Base-by-base conservation (phyloP, 305 asterid species). In the Rubia occidens region DNA sequence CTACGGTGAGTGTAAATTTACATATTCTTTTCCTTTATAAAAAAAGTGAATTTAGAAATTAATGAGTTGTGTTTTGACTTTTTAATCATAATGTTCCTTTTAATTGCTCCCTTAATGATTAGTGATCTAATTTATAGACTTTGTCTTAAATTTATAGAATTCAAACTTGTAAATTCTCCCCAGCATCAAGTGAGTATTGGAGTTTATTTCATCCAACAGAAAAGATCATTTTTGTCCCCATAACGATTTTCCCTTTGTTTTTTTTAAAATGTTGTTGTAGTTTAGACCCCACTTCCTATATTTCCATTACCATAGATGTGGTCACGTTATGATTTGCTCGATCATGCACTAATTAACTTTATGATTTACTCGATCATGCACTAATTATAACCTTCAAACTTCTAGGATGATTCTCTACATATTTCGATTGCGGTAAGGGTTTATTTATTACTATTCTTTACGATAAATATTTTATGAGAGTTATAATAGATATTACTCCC, bases 1-100 rank as follows among this genome's bases (percentile, higher is more conserved):
- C 45, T 76, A 82, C 47, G 97, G 98, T 89, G 77, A 17, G 86
- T 58, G 2, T 35, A n/a, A 64, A 1, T 15, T 8, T 18, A 35
- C 39, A 3, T 60, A 0, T 24, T 2, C n/a, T 24, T 59, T 61
- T 4, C 39, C 39, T 35, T 35, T 35, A 35, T 35, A 24, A 35
- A 35, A 35, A 35, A 35, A 35, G 39, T 35, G 39, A 35, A 35
- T 3, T 4, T 35, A 35, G 39, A 35, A 35, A 35, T 35, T 35
- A 4, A 35, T 13, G 1, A 6, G 9, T 62, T 62, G 0, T 11
- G 4, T 9, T 32, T 61, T 61, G 9, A 13, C 15, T 53, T 49
- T 49, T 43, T 8, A 9, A 43, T 43, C 47, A 43, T 43, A 35
- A 8, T 43, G 47, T 43, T 8, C 47, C 47, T 43, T 43, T 43